Conservation (phyloP, 176 grass and related monocot genomes). For the Elymus sibiricus region DNA sequence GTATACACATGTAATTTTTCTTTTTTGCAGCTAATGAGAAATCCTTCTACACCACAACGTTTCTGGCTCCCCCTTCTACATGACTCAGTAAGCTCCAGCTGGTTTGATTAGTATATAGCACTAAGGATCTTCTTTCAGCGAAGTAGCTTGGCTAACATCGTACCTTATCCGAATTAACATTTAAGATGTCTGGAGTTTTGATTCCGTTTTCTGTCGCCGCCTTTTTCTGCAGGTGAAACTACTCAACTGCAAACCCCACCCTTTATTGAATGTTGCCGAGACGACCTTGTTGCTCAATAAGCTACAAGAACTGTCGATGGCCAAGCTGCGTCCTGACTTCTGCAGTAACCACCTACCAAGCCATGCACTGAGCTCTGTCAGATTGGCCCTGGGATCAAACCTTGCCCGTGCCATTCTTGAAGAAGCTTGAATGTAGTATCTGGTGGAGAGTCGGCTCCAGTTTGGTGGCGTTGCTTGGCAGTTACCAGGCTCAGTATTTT, state of each 20-base stretch:
- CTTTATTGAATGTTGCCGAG: constrained; percentile 65
- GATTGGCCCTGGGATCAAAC: constrained; percentile 76
- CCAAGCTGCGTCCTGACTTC: constrained; percentile 67
- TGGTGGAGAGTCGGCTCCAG: not conserved
- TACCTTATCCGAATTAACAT: not conserved
- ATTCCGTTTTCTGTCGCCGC: not conserved
- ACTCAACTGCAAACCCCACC: constrained; percentile 62
- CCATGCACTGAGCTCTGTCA: constrained; percentile 56
- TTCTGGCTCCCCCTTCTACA: constrained; percentile 95
- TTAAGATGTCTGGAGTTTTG: not conserved
- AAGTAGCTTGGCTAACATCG: not conserved
- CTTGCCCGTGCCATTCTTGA: constrained; percentile 72
- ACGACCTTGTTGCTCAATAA: constrained; percentile 85
- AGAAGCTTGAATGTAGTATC: constrained; percentile 49
- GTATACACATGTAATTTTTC: constrained; percentile 3
- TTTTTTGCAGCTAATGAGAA: constrained; percentile 80
- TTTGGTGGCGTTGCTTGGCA: not conserved
- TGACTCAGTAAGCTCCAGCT: constrained; percentile 60
- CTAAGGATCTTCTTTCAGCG: constrained; percentile 9
- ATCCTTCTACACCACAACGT: constrained; percentile 79
- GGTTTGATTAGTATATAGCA: constrained; percentile 22
- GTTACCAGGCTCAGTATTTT: not conserved
- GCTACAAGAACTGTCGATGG: constrained; percentile 82
- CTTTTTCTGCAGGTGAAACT: constrained; percentile 58
- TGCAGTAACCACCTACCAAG: constrained; percentile 47